Base-by-base conservation (phyloP, 495 filamentous ascomycete species). In the Astrothelium subdiscretum region DNA sequence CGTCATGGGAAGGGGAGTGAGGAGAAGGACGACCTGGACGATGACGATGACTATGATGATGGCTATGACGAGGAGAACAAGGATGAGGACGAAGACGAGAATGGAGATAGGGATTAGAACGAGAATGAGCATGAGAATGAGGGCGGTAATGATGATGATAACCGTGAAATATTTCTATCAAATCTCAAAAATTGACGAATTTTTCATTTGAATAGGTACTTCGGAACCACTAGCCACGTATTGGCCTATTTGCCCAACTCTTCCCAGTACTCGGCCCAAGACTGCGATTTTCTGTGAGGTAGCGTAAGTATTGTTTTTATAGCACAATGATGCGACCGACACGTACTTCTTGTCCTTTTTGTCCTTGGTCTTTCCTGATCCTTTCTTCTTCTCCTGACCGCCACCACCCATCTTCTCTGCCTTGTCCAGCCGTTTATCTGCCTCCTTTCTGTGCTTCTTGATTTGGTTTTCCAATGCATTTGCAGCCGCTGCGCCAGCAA, bases 401-500 rank as follows among this genome's bases (percentile, higher is more conserved):
- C 3, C 11, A 24, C 29, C 48, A 3, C 48, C 24, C 29, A 8
- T 54, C 24, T 29, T 3, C 24, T 54, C 48, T 29, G 26, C 48
- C 48, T 54, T 54, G 8, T 54, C 48, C 20, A 54, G 20, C 15
- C 48, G 20, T 15, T 54, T 54, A 54, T 54, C 24, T 29, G 48
- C 20, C 24, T 54, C 48, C 24, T 54, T 54, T 54, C 48, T 54
- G 24, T 54, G 48, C 24, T 54, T 54, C 48, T 54, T 54, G 32
- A 32, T 29, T 27, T 60, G 35, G 32, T 60, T 40, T 27, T 60
- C 38, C 29, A 44, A 24, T 11, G 59, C 35, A 32, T 60, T 60
- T 22, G 59, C 48, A 26, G 48, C 48, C 20, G 24, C 48, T 8
- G 48, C 48, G 15, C 48, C 48, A 8, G 48, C 48, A 54, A 54